A percentile compares a stretch with the other conserved stretches of the same genome.
Conservation (phyloP, 345 rosid genomes). For the Boechera stricta region DNA sequence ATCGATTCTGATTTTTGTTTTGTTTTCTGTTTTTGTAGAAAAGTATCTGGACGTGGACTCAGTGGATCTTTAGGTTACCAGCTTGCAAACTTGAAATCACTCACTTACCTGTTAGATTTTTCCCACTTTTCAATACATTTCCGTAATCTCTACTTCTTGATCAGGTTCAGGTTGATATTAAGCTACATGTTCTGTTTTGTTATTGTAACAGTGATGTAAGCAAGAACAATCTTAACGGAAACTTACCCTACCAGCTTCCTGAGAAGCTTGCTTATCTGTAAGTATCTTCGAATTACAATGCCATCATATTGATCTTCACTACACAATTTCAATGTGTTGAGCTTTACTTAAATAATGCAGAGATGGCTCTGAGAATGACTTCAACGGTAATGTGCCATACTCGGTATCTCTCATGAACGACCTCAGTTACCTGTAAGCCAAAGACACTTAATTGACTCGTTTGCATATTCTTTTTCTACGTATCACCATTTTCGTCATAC, state of each 20-base stretch:
- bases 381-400: constrained; percentile 83
- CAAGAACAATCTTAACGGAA: constrained; percentile 78
- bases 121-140: constrained; percentile 1
- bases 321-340: neutral
- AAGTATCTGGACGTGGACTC: constrained; percentile 70
- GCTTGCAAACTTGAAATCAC: constrained; percentile 79
- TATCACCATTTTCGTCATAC: constrained; percentile 4
- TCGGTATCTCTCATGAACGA: constrained; percentile 82
- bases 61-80: constrained; percentile 87
- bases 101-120: constrained; percentile 73
- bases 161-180: constrained; percentile 12
- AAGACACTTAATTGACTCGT: constrained; percentile 13
- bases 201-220: constrained; percentile 86
- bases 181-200: constrained; percentile 46
- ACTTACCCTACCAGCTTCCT: constrained; percentile 95
- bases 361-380: constrained; percentile 77
- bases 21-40: constrained; percentile 56
- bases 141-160: constrained; percentile 35
- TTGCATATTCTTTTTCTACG: neutral
- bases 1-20: neutral
- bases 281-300: constrained; percentile 32
- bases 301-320: constrained; percentile 9
- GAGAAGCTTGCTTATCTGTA: constrained; percentile 70
- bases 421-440: constrained; percentile 70
- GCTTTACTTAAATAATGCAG: constrained; percentile 51